Evolutionary conservation across 2,329 filamentous ascomycete genomes (phyloP).

Genomic region (Madurella fahalii): DNA sequence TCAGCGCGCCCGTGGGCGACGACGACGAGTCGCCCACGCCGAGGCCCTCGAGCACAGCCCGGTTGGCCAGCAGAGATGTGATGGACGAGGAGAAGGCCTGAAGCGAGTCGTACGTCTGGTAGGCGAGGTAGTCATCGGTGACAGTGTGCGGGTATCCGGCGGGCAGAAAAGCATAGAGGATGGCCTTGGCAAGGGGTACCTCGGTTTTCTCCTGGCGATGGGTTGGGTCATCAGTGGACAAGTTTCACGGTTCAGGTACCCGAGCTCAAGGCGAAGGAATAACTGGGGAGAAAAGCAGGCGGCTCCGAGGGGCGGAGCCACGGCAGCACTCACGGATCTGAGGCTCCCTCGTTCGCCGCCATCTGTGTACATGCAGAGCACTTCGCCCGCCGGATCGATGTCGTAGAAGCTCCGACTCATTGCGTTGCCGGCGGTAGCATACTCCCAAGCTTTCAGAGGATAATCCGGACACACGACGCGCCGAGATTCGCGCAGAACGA

Average conservation of each 20-base stretch:
- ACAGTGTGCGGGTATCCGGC: constrained; percentile 87
- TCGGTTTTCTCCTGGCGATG: constrained; percentile 33
- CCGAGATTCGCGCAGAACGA: no score
- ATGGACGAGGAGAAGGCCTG: constrained; percentile 84
- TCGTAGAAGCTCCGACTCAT: constrained; percentile 28
- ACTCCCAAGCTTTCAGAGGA: background rate
- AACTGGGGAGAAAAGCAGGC: no score
- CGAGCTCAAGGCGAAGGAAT: background rate
- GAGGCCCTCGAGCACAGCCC: constrained; percentile 75
- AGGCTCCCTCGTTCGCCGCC: constrained; percentile 23
- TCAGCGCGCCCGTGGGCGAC: constrained; percentile 73
- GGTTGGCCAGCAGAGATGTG: constrained; percentile 71
- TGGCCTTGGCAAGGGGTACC: constrained; percentile 35
- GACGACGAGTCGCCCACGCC: constrained; percentile 78
- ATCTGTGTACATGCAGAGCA: constrained; percentile 34
- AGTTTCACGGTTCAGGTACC: background rate
- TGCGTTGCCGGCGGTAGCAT: constrained; percentile 8
- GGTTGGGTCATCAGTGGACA: no score
- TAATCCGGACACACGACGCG: background rate
- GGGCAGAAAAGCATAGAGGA: constrained; percentile 74
- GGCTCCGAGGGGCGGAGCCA: no score
- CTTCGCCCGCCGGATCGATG: constrained; percentile 37
- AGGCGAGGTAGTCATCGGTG: constrained; percentile 77
- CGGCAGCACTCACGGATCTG: constrained; percentile 24
- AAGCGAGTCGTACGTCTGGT: constrained; percentile 66